These are phyloP conservation scores for Annulohypoxylon nitens DNA, from an alignment of 495 filamentous ascomycete genomes.

Conservation along the genomic window DNA sequence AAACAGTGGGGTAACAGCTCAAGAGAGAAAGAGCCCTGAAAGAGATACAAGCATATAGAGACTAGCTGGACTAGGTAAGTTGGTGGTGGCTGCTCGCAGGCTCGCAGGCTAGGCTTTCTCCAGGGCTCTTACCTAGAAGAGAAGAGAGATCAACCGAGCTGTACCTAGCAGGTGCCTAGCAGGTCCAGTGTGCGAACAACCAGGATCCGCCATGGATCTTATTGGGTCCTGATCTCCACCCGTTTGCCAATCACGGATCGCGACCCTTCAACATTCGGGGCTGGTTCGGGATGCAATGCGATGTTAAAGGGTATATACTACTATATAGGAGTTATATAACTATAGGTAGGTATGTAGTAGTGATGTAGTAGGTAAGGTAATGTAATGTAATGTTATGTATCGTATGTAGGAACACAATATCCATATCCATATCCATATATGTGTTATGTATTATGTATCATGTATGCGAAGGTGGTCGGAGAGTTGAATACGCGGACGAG, in stretches of 20 bases:
- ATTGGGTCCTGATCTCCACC: constrained; percentile 38
- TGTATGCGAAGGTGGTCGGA: background rate
- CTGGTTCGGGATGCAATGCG: constrained; percentile 48
- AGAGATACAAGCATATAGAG: background rate
- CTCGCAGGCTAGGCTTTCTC: constrained; percentile 1
- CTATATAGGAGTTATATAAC: constrained; percentile 5
- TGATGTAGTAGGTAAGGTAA: constrained; percentile 22
- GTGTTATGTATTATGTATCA: constrained; percentile 3
- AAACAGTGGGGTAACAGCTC: constrained; percentile 38
- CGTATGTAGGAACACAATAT: constrained; percentile 14
- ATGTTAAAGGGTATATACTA: constrained; percentile 18
- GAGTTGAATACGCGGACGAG: constrained; percentile 7
- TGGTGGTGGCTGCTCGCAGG: too few species aligned
- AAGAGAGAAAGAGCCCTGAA: background rate
- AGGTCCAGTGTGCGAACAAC: constrained; percentile 7
- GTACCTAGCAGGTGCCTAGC: background rate
- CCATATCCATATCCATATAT: background rate
- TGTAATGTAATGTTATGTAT: background rate
- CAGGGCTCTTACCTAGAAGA: background rate
- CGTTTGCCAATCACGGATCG: constrained; percentile 40
- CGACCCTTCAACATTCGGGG: constrained; percentile 40
- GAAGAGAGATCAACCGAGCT: constrained; percentile 6
- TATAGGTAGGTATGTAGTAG: too few species aligned
- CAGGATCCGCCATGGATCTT: constrained; percentile 3
- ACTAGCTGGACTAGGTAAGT: background rate